Base-by-base conservation (phyloP, 1,139 yeast species). In the Nakaseomyces bracarensis region DNA sequence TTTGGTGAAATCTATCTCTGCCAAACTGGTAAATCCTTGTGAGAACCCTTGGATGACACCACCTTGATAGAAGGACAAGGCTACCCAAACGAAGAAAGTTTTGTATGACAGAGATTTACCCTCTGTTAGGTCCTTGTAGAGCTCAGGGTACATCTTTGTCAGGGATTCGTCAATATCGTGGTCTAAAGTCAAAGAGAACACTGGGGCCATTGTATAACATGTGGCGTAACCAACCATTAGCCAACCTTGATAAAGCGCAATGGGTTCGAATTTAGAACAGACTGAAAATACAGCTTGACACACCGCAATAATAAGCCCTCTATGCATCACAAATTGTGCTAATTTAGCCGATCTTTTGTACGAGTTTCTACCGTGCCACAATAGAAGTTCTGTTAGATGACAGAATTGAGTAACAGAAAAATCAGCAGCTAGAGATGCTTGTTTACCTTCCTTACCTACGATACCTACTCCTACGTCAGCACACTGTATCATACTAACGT, bases 391-490 rank as follows among this genome's bases (percentile, higher is more conserved):
- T 36, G 94, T 83, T 48, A 93, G 66, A 61, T 85, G 86, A 57
- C 94, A 85, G 61, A 93, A 93, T 63, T 89, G 96, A 33, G 87
- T 82, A 43, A 93, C 78, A 28, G 96, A 85, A 63, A 89, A 93
- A 64, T 93, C 99, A 0, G 98, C 98, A 2, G 97, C 96, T 43
- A 93, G 68, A 1, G 96, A 86, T 0, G 98, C 98, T 61, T 93
- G 99, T 52, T 82, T 82, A 22, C 99, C 99, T 63, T 93, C 99
- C 60, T 93, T 93, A 33, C 99, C 99, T 20, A 91, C 98, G 52
- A 93, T 91, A 43, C 99, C 99, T 31, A 93, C 95, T 44, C 99
- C 99, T 9, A 93, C 96, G 66, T 93, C 96, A 0, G 99, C 98
- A 53, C 94, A 84, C 65, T 91, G 98, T 53, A 93, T 93, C 99